Conservation (phyloP, 2,329 filamentous ascomycete species). For the Colletotrichum cordylinicola region DNA sequence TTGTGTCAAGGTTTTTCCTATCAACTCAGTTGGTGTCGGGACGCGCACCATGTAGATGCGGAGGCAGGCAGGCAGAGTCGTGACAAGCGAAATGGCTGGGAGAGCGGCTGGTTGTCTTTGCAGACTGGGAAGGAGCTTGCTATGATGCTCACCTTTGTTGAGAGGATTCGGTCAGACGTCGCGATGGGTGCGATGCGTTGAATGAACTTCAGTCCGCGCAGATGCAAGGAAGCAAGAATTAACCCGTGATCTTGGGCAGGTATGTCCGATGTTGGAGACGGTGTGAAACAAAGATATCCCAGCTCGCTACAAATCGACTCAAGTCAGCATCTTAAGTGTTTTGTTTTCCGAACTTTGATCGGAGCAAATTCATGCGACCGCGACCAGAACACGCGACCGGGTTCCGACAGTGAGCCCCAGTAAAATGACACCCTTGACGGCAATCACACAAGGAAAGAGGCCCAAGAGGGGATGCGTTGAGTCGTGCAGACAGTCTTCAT, state of each 20-base stretch:
- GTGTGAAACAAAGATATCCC: constrained; percentile 23
- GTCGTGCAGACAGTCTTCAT: constrained; percentile 20
- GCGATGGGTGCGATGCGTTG: neutral
- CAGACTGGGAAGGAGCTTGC: neutral
- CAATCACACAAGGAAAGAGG: constrained; percentile 18
- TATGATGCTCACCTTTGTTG: neutral
- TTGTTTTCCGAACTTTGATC: constrained; percentile 23
- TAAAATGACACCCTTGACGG: constrained; percentile 5
- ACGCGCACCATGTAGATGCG: neutral
- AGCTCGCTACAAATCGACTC: constrained; percentile 17
- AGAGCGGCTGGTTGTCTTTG: neutral
- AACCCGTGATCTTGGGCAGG: constrained; percentile 14
- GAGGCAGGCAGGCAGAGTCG: neutral
- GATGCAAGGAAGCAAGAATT: neutral
- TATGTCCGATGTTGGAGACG: constrained; percentile 15
- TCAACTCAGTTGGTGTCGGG: neutral
- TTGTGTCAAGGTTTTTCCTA: constrained; percentile 6
- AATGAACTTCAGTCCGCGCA: neutral
- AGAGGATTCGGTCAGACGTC: neutral
- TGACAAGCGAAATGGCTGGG: neutral
- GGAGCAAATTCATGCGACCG: constrained; percentile 22
- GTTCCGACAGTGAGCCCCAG: constrained; percentile 9
- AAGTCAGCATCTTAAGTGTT: constrained; percentile 24
- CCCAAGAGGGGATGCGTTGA: constrained; percentile 10
- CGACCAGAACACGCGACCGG: constrained; percentile 21